Percentiles rank a stretch among this genome's conserved stretches.
Conservation (phyloP, 768 basidiomycete genomes). For the Tubosaeta sp. region DNA sequence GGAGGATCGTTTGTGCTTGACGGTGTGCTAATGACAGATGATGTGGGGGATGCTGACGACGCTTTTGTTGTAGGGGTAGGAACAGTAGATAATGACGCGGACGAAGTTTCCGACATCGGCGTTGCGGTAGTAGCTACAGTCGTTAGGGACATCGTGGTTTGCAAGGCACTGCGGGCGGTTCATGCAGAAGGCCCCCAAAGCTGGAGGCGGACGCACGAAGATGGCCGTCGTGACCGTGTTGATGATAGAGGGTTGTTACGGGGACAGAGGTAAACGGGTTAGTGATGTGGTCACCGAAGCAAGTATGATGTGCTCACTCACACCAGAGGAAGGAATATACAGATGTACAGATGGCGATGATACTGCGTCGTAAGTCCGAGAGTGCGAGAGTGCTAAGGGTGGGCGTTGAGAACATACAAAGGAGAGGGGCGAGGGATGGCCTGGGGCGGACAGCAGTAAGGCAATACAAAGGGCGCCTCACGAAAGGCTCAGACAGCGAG, state of each 20-base stretch:
- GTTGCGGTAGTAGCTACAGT: slow-evolving; percentile 5
- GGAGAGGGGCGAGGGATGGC: slow-evolving; percentile 3
- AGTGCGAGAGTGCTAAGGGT: slow-evolving; percentile 9
- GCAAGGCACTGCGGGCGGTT: slow-evolving; percentile 16
- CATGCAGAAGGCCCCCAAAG: slow-evolving; percentile 6
- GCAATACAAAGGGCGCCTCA: slow-evolving; percentile 6
- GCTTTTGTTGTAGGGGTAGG: slow-evolving; percentile 6
- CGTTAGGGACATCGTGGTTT: slow-evolving; percentile 11
- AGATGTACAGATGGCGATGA: slow-evolving; percentile 8
- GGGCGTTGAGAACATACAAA: slow-evolving; percentile 21
- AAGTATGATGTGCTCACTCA: slow-evolving; percentile 10
- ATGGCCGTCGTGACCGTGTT: slow-evolving; percentile 9
- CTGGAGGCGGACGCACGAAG: slow-evolving; percentile 22
- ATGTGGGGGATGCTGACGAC: slow-evolving; percentile 7
- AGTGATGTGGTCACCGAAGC: slow-evolving; percentile 22
- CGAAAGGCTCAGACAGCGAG: background rate
- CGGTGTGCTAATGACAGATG: slow-evolving; percentile 15
- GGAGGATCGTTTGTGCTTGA: slow-evolving; percentile 15
- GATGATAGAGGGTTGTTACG: slow-evolving; percentile 8
- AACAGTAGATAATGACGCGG: slow-evolving; percentile 6
- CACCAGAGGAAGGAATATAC: background rate
- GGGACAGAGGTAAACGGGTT: slow-evolving; percentile 8
- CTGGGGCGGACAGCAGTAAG: background rate
- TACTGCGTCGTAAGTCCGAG: slow-evolving; percentile 6
- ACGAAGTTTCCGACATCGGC: slow-evolving; percentile 13